These are phyloP conservation scores for Candida pseudoglaebosa DNA, from an alignment of 805 yeast genomes.

Conservation along the genomic window DNA sequence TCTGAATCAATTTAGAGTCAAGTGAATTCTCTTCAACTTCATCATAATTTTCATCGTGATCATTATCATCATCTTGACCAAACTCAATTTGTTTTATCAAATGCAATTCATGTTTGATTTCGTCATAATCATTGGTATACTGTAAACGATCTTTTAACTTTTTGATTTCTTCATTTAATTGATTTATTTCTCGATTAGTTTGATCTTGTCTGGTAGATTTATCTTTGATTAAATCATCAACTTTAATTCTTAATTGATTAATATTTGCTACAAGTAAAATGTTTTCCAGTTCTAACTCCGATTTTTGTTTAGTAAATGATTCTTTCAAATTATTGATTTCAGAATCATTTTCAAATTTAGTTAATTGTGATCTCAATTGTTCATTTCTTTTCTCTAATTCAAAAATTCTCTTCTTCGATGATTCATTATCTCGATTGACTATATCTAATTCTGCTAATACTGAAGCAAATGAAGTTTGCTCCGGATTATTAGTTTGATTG, in stretches of 20 bases:
- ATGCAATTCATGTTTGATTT: constrained; percentile 69
- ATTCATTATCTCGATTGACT: constrained; percentile 70
- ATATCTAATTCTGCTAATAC: constrained; percentile 55
- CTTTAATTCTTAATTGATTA: constrained; percentile 43
- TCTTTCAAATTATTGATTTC: constrained; percentile 38
- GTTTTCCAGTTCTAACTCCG: constrained; percentile 66
- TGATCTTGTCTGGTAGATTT: constrained; percentile 32
- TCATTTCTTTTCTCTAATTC: constrained; percentile 79
- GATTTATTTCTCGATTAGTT: constrained; percentile 43
- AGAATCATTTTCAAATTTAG: constrained; percentile 48
- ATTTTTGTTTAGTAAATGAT: constrained; percentile 41
- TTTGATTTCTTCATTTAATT: constrained; percentile 48
- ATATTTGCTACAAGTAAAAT: constrained; percentile 55
- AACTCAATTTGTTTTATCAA: constrained; percentile 73
- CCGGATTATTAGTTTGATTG: constrained; percentile 30
- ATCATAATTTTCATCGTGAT: constrained; percentile 20
- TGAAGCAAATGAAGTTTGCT: constrained; percentile 25
- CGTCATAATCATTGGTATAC: constrained; percentile 68
- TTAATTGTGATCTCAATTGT: constrained; percentile 62
- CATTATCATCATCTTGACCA: constrained; percentile 46
- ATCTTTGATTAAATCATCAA: constrained; percentile 18
- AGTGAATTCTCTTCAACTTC: constrained; percentile 28
- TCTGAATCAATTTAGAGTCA: constrained; percentile 59
- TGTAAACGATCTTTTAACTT: constrained; percentile 47
- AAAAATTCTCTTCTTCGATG: constrained; percentile 59